Base-by-base conservation (phyloP, 306 rosid genomes). In the Gleditsia sinensis region DNA sequence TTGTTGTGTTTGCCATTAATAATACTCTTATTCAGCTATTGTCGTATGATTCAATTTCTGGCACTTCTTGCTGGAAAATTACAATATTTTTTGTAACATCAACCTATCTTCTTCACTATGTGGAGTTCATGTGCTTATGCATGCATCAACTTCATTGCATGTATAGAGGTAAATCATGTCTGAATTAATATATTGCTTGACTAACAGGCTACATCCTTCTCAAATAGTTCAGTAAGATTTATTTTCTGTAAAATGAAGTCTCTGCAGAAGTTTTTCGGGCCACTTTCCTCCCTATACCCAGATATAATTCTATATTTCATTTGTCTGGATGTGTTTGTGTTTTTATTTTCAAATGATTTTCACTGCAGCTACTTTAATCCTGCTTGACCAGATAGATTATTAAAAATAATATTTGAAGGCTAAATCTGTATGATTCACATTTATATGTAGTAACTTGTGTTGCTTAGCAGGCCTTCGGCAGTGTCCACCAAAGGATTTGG, bases 401-500 rank as follows among this genome's bases (percentile, higher is more conserved):
- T 1, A 13, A 48, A 45, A 43, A 24, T 9, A n/a, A 21, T 67
- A 74, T 45, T n/a, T 75, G 37, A 68, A 58, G 72, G 24, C 23
- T 34, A 48, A 21, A 16, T 71, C 32, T 42, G 60, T 43, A 8
- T 40, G 24, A 71, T 68, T 34, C 25, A 50, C 61, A 58, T 24
- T 50, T 58, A 10, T 20, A 58, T 51, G n/a, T 54, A 9, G 46
- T 77, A 48, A 77, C 57, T 51, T 23, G 12, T 66, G 65, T 57
- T 77, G 34, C 61, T 67, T 75, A 61, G 86, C 94, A 91, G 97
- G 89, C 65, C 68, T 51, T 55, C 89, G 39, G 51, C 90, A 71
- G 43, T 74, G 83, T 76, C 82, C 94, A 7, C 65, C 80, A 11
- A 86, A 74, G 71, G 76, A 83, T 16, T 46, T 82, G 34, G 85